Conservation (phyloP, 768 basidiomycete genomes). For the Phaffia tasmanica region DNA sequence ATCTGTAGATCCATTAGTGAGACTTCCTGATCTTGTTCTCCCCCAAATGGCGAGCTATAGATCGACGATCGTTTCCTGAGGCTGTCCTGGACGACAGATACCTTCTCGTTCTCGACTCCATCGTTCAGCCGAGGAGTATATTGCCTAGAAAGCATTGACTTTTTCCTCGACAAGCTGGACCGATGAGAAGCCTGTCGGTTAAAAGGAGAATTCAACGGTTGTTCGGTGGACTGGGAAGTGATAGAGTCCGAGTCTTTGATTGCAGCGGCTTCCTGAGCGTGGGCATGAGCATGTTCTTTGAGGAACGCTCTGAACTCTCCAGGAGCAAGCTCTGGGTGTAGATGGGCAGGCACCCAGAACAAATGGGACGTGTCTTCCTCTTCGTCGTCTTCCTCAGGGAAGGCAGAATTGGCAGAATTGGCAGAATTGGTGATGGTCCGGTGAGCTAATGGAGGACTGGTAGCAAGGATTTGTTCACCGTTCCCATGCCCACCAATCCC, state of each 20-base stretch:
- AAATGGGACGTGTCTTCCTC: constrained; percentile 60
- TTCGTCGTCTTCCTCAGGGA: constrained; percentile 36
- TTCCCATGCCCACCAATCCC: constrained; percentile 4
- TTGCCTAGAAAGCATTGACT: constrained; percentile 88
- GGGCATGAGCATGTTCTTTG: constrained; percentile 67
- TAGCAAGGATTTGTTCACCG: background rate
- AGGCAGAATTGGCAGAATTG: background rate
- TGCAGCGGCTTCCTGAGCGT: constrained; percentile 26
- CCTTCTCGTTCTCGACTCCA: constrained; percentile 56
- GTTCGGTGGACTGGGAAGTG: background rate
- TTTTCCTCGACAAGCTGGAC: constrained; percentile 45
- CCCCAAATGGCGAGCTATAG: constrained; percentile 42
- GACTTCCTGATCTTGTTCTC: constrained; percentile 62
- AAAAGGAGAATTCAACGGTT: background rate
- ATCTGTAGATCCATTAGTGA: constrained; percentile 90
- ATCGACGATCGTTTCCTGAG: constrained; percentile 51
- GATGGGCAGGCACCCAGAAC: constrained; percentile 95
- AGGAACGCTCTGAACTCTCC: constrained; percentile 90
- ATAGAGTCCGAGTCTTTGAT: constrained; percentile 1
- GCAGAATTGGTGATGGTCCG: background rate
- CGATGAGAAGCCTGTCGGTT: constrained; percentile 11
- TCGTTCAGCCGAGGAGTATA: constrained; percentile 74
- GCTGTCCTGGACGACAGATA: constrained; percentile 33
- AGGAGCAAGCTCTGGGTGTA: constrained; percentile 96
- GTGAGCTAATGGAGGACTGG: background rate